Percentiles rank a stretch among this genome's conserved stretches.
Evolutionary conservation across 2,329 filamentous ascomycete genomes (phyloP).

Genomic region (Colletotrichum acutatum): DNA sequence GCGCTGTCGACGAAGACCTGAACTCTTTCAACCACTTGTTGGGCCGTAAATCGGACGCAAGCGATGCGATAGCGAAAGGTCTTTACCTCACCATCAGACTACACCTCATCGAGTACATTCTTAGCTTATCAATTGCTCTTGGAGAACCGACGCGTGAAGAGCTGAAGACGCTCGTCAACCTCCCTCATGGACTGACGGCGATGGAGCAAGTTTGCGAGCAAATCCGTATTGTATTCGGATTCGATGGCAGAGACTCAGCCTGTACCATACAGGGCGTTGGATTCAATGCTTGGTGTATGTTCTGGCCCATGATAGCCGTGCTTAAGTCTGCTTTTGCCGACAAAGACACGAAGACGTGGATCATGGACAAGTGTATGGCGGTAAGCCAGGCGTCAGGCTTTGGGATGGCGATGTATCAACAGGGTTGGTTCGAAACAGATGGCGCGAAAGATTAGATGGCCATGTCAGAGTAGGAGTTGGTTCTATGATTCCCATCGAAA

Average conservation of each 20-base stretch:
- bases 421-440: slow-evolving; percentile 22
- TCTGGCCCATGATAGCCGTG: slow-evolving; percentile 28
- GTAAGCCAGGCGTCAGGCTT: slow-evolving; percentile 29
- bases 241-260: slow-evolving; percentile 22
- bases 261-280: slow-evolving; percentile 5
- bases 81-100: slow-evolving; percentile 25
- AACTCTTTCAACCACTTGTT: slow-evolving; percentile 21
- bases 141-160: slow-evolving; percentile 26
- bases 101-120: slow-evolving; percentile 15
- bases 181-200: slow-evolving; percentile 28
- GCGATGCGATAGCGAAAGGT: slow-evolving; percentile 29
- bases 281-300: slow-evolving; percentile 30
- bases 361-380: slow-evolving; percentile 17
- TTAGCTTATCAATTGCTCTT: slow-evolving; percentile 16
- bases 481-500: no score
- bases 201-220: slow-evolving; percentile 31
- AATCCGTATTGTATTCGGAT: slow-evolving; percentile 16
- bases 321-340: slow-evolving; percentile 18
- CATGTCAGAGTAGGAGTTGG: not conserved
- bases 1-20: not conserved
- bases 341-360: slow-evolving; percentile 3
- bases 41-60: slow-evolving; percentile 35
- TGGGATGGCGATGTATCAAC: slow-evolving; percentile 21
- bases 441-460: not conserved
- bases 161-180: slow-evolving; percentile 7